These are phyloP conservation scores for Xylariomycetidae sp. DNA, from an alignment of 2,329 filamentous ascomycete species.

Conservation along the genomic window DNA sequence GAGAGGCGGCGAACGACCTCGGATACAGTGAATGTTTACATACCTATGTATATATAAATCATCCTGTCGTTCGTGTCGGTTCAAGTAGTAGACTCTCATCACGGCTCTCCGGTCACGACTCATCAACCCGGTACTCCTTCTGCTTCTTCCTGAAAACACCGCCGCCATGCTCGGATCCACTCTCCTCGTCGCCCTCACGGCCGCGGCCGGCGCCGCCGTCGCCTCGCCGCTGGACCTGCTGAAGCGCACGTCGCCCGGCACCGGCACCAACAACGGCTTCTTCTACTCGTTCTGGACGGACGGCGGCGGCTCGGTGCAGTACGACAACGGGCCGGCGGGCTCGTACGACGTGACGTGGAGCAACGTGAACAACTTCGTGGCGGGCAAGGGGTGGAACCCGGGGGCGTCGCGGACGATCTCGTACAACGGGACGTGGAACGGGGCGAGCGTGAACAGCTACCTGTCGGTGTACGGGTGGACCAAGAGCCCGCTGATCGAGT, in stretches of 20 bases:
- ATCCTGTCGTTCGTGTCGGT: too few species aligned
- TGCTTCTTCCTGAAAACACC: background rate
- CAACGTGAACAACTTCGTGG: slow-evolving; percentile 43
- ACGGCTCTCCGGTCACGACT: background rate
- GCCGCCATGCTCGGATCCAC: slow-evolving; percentile 21
- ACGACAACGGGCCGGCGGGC: slow-evolving; percentile 49
- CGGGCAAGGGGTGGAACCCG: slow-evolving; percentile 45
- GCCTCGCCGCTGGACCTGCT: slow-evolving; percentile 25
- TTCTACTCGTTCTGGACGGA: slow-evolving; percentile 60
- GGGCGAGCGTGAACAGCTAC: slow-evolving; percentile 33
- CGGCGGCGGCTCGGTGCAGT: slow-evolving; percentile 44
- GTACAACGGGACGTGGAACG: slow-evolving; percentile 29
- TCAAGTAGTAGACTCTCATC: slow-evolving; percentile 1
- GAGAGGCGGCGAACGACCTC: slow-evolving; percentile 7
- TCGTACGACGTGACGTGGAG: slow-evolving; percentile 45
- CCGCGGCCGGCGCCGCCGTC: slow-evolving; percentile 18
- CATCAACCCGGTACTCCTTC: background rate
- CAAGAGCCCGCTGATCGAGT: slow-evolving; percentile 31
- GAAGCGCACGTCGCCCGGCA: slow-evolving; percentile 22
- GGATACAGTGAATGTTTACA: background rate
- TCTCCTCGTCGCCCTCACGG: slow-evolving; percentile 22
- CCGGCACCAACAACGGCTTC: slow-evolving; percentile 44
- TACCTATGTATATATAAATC: slow-evolving; percentile 10
- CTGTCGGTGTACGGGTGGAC: slow-evolving; percentile 37
- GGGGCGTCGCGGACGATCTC: slow-evolving; percentile 22